Evolutionary conservation across 306 rosid species (phyloP), one percentile per base, ranked within the genome.

Genomic region (Vachellia pachyceras): DNA sequence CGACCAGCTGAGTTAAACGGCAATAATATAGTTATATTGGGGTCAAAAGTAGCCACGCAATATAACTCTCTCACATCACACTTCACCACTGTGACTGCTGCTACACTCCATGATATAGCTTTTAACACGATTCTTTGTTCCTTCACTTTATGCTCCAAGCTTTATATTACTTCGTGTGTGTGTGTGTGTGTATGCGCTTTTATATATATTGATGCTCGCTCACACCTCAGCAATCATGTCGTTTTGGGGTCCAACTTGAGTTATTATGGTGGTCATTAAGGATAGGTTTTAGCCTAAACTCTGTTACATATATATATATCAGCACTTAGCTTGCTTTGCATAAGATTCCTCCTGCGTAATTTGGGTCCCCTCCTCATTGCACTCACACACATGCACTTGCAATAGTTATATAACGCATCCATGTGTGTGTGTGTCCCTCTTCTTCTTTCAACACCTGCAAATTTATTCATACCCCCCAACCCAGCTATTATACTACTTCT

Each of bases 71-170:
- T 29, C 33, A 29, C 33, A 29, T 29, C 33, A 29, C 33, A 29
- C 33, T 29, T 29, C 33, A 29, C 33, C 33, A 29, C 70, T 13
- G 2, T 94, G 93, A 87, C 88, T 91, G 94, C 95, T 92, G 91
- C 98, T 92, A 94, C 93, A 88, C 96, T 92, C 96, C 97, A 92
- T 90, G 87, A 80, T 76, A 85, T 92, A 85, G 93, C 96, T 94
- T 94, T 94, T 91, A 87, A 82, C 90, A 88, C 88, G 92, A 90
- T 90, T 94, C 96, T 92, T 88, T 85, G 83, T 84, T 84, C 76
- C 2, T 70, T 79, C 88, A 85, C 95, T 92, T 94, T 90, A n/a
- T n/a, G 88, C 84, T 87, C 90, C 82, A 89, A 85, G 89, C 97
- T 92, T 94, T 91, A 92, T 90, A 93, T 94, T 88, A 88, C 92